Evolutionary conservation across 2,329 filamentous ascomycete genomes (phyloP), one percentile per base, ranked within the genome.

Genomic region (Pseudogymnoascus sp.): DNA sequence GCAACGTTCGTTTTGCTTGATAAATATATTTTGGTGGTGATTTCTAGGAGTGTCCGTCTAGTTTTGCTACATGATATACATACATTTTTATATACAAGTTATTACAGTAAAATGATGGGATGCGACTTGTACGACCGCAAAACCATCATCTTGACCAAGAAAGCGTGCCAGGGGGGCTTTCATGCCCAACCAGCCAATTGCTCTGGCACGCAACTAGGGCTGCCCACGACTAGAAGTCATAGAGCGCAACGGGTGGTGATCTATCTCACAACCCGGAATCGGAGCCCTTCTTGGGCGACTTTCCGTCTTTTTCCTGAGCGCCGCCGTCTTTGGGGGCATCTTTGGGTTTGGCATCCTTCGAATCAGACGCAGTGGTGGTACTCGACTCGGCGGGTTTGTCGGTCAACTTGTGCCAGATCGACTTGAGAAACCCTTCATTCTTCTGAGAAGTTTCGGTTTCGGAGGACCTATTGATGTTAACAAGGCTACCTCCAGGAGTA

Each of bases 391-490:
- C 56, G 14, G 65, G 60, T 56, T 95, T 86, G 70, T 91, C 90
- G n/a, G 89, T 96, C 63, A 97, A 77, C 68, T 87, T 92, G 73
- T 97, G 91, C 93, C 93, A 97, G 67, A 96, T 87, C 43, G 88
- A 91, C 79, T 95, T 97, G 65, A 97, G 78, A 72, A 97, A 96
- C 2, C 93, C 91, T 75, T 97, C 93, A 71, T 89, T 86, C 76
- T 89, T 88, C 74, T 93, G 88, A 0, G 81, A 75, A 31, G 68
- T 68, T 34, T 46, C 37, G 59, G 37, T 59, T 36, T 36, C 23
- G 18, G 62, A 59, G 18, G 62, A 31, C 60, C 63, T 59, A 46
- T 18, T 36, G 37, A 38, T 16, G 36, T 60, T 36, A 60, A 21
- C 14, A 3, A 28, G 14, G 23, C 14, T 14, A 9, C 14, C 14